Evolutionary conservation across 2,329 filamentous ascomycete genomes (phyloP), one percentile per base, ranked within the genome.

Genomic region (Xylaria sp.): DNA sequence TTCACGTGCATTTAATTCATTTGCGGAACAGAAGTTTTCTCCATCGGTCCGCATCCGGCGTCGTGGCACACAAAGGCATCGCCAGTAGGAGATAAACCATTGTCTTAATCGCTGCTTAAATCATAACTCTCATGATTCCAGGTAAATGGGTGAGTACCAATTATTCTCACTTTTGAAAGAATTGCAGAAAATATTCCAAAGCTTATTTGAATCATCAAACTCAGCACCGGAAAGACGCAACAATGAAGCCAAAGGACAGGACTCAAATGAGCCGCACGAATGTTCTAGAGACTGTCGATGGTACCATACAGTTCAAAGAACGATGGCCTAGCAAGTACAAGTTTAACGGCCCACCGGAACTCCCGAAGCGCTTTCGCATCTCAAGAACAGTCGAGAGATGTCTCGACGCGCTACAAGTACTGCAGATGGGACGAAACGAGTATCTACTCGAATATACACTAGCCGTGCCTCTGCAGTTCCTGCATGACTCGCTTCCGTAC

Each of bases 401-500:
- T 20, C 66, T 70, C 46, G 54, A 65, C 18, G 25, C 69, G 1
- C 56, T 71, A 0, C 52, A 71, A 9, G 7, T 60, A 0, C 41
- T 71, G 7, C 69, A 71, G 28, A 15, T 54, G 0, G 56, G 23
- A 48, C 64, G 69, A 39, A 41, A 46, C 8, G 50, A 65, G 9
- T 52, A 66, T 56, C 20, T 71, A 28, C 6, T 25, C 10, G 44
- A 12, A 0, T n/a, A 20, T 1, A 50, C 56, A 0, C 37, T 71
- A 1, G 28, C 39, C 3, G 69, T 67, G 3, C 69, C 69, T 31
- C 52, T 71, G 2, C 37, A 65, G 4, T 71, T 71, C 31, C 3
- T 69, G 31, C 67, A 58, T 37, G 60, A 71, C 23, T 65, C 66
- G 4, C 63, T 69, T 15, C 69, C 69, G 4, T 54, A 50, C 5